Conservation (phyloP, 2,329 filamentous ascomycete genomes). For the Furcasterigmium sp. region DNA sequence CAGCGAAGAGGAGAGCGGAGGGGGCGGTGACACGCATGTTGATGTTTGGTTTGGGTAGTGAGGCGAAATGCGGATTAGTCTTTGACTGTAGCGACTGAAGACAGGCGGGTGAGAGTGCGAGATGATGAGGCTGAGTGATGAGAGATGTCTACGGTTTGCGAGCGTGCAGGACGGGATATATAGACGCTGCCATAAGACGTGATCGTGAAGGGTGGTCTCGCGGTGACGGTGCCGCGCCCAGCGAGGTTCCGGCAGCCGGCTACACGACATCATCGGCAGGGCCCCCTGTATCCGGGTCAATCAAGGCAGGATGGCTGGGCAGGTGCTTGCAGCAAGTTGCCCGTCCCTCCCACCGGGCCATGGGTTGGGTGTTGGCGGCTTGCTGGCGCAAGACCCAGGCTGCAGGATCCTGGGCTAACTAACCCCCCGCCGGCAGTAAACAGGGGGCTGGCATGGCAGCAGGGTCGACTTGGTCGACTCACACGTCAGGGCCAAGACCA, state of each 20-base stretch:
- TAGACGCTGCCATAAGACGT: background rate
- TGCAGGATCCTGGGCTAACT: background rate
- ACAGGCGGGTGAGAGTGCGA: background rate
- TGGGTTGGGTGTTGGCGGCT: background rate
- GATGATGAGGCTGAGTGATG: background rate
- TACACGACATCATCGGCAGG: background rate
- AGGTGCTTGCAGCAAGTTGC: background rate
- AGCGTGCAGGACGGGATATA: background rate
- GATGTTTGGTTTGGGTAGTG: background rate
- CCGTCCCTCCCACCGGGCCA: background rate
- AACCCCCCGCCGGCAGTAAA: too few relatives aligned
- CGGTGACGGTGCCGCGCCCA: background rate
- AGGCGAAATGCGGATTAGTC: background rate
- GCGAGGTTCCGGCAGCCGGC: background rate
- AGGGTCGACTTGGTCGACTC: background rate
- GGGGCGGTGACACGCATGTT: slow-evolving; percentile 19
- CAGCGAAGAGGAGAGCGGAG: slow-evolving; percentile 10
- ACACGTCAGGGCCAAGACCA: background rate
- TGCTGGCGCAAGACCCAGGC: background rate
- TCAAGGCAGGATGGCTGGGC: background rate
- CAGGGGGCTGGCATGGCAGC: background rate
- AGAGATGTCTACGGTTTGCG: background rate
- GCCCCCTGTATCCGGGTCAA: background rate
- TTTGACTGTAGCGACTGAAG: background rate
- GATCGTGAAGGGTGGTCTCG: background rate